Base-by-base conservation (phyloP, 208 protist genomes). In the Strigomonas culicis region DNA sequence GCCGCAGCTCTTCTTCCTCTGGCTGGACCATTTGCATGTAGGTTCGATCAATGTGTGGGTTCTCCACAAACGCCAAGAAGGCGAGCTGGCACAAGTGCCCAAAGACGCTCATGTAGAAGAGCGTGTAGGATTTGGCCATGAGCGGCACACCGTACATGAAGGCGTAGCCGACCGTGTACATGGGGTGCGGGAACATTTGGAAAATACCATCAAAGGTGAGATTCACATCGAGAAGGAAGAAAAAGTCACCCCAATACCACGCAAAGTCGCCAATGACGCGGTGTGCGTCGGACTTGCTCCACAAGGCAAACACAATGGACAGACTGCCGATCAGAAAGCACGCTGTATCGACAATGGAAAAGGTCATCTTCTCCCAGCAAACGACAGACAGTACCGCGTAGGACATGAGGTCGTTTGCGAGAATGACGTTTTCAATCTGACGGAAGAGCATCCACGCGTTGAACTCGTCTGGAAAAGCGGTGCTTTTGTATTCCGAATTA, bases 231-330 rank as follows among this genome's bases (percentile, higher is more conserved):
- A 98, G 71, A 4, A 97, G 75, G 65, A 98, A 98, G 86, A 98
- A 98, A 74, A 98, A 98, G 78, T 98, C 97, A 22, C 95, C 94
- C 94, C 97, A 98, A 73, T 98, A 98, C 95, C 97, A 98, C 10
- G 95, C 95, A 68, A 92, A 98, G 70, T 98, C 94, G 41, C 95
- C 93, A 46, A 98, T 87, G 34, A 98, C 90, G 60, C 94, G 90
- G 70, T 97, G 94, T n/a, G 96, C 95, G 71, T 98, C 95, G 0
- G 85, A 68, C 75, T 98, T 98, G 49, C 94, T 83, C 89, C 90
- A 98, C 53, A 97, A 75, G 22, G 91, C 94, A 70, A 98, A 97
- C 2, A 66, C 62, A 58, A 90, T 84, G 6, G 96, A 82, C 13
- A 59, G 61, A 22, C 66, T 24, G 32, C 92, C 95, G 15, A 97